These are phyloP conservation scores for Rusavskia elegans DNA, from an alignment of 495 filamentous ascomycete genomes.

Conservation along the genomic window DNA sequence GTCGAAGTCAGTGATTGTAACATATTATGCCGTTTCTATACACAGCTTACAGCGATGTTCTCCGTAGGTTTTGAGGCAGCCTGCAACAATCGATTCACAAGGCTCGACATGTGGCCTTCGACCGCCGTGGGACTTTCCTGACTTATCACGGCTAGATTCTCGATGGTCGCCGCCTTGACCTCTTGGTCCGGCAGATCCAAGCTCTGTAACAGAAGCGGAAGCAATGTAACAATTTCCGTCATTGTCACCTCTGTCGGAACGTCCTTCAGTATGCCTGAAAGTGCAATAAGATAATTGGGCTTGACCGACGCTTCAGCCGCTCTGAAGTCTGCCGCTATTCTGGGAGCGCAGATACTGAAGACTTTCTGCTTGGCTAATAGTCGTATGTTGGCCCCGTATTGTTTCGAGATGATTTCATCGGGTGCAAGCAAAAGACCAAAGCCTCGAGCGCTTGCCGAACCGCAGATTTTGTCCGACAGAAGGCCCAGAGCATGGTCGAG, in stretches of 20 bases:
- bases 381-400: constrained; percentile 48
- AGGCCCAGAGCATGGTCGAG: constrained; percentile 35
- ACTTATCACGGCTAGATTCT: constrained; percentile 42
- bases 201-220: constrained; percentile 53
- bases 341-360: constrained; percentile 45
- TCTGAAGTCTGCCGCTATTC: constrained; percentile 39
- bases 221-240: constrained; percentile 39
- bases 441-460: constrained; percentile 31
- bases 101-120: constrained; percentile 42
- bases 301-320: constrained; percentile 30
- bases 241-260: constrained; percentile 44
- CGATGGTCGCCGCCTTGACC: constrained; percentile 47
- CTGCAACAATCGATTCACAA: constrained; percentile 42
- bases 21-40: too few species aligned
- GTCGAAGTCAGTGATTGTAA: too few species aligned
- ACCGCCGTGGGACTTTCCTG: constrained; percentile 37
- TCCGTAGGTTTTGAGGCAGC: constrained; percentile 16
- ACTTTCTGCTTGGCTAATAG: constrained; percentile 49
- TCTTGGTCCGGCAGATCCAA: constrained; percentile 42
- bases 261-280: constrained; percentile 46
- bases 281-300: constrained; percentile 48
- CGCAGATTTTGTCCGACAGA: constrained; percentile 34
- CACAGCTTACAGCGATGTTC: constrained; percentile 7
- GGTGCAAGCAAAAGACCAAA: constrained; percentile 46
- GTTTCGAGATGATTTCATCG: constrained; percentile 46